Evolutionary conservation across 495 filamentous ascomycete species (phyloP).

Genomic region (Bryoglossum gracile): DNA sequence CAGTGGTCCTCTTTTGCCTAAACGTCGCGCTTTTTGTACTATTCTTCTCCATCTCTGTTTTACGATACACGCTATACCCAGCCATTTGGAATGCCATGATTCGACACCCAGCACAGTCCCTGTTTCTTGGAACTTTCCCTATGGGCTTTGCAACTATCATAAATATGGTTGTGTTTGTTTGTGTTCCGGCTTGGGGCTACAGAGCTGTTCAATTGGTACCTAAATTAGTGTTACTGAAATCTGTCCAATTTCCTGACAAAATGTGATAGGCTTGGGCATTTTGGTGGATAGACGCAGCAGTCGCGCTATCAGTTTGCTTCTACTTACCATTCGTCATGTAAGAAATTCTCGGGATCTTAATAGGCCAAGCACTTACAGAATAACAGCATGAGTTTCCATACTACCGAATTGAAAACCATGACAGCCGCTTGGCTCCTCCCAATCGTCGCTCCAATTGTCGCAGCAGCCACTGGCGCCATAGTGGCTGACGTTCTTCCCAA

Average conservation of each 20-base stretch:
- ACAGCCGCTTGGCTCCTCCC: conserved; percentile 56
- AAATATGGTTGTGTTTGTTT: conserved; percentile 49
- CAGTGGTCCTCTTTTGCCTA: conserved; percentile 44
- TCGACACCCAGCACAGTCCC: conserved; percentile 47
- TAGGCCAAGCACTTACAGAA: no score
- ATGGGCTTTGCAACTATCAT: conserved; percentile 58
- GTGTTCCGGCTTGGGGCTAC: conserved; percentile 46
- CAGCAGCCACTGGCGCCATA: conserved; percentile 47
- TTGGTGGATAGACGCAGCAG: conserved; percentile 52
- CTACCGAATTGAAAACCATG: conserved; percentile 32
- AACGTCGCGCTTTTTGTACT: conserved; percentile 47
- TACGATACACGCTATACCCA: conserved; percentile 53
- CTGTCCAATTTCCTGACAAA: conserved; percentile 9
- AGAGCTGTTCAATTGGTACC: conserved; percentile 20
- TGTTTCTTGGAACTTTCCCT: conserved; percentile 56
- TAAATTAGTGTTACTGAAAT: neutral
- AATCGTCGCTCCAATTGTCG: conserved; percentile 52
- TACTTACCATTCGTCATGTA: conserved; percentile 51
- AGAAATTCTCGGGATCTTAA: no score
- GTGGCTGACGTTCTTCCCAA: conserved; percentile 48
- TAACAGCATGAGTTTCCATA: conserved; percentile 32
- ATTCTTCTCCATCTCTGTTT: conserved; percentile 37
- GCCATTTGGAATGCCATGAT: conserved; percentile 51
- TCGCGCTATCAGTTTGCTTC: conserved; percentile 43
- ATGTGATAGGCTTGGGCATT: conserved; percentile 42